Conservation (phyloP, 2,329 filamentous ascomycete species). For the Alternaria angustiovoidea region DNA sequence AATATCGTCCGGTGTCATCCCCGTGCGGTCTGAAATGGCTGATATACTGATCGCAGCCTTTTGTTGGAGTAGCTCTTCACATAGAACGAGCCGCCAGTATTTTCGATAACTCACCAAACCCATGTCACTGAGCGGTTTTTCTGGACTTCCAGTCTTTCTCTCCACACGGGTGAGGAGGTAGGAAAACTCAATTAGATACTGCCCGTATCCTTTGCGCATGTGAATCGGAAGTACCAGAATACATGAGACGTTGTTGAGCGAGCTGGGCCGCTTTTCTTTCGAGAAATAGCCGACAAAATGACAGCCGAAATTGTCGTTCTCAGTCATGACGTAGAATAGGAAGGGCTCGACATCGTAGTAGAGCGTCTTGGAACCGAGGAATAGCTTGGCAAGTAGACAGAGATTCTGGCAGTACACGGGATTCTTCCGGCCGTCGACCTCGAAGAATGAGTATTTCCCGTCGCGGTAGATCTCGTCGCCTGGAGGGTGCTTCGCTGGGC, state of each 20-base stretch:
- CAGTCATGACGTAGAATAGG: constrained; percentile 95
- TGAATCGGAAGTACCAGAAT: constrained; percentile 96
- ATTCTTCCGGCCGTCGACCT: constrained; percentile 96
- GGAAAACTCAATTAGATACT: constrained; percentile 96
- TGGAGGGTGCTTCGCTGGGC: constrained; percentile 93
- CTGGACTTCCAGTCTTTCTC: constrained; percentile 91
- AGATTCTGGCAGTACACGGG: constrained; percentile 99
- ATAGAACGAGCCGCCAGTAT: constrained; percentile 92
- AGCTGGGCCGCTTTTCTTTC: constrained; percentile 94
- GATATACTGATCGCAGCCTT: constrained; percentile 64
- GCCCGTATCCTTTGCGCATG: constrained; percentile 95
- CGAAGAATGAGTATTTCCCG: constrained; percentile 90
- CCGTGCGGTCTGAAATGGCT: constrained; percentile 84
- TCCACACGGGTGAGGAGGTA: constrained; percentile 95
- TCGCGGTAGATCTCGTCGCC: constrained; percentile 98
- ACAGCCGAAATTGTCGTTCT: constrained; percentile 89
- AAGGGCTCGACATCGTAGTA: constrained; percentile 99
- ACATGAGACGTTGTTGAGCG: constrained; percentile 96
- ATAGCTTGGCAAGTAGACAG: constrained; percentile 93
- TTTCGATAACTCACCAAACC: constrained; percentile 96
- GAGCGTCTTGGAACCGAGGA: constrained; percentile 96
- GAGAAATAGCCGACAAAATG: constrained; percentile 99
- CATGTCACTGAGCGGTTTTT: constrained; percentile 98
- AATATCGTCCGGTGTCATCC: constrained; percentile 95
- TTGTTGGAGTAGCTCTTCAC: constrained; percentile 77